Base-by-base conservation (phyloP, 176 grass and related monocot genomes). In the Ensete glaucum region DNA sequence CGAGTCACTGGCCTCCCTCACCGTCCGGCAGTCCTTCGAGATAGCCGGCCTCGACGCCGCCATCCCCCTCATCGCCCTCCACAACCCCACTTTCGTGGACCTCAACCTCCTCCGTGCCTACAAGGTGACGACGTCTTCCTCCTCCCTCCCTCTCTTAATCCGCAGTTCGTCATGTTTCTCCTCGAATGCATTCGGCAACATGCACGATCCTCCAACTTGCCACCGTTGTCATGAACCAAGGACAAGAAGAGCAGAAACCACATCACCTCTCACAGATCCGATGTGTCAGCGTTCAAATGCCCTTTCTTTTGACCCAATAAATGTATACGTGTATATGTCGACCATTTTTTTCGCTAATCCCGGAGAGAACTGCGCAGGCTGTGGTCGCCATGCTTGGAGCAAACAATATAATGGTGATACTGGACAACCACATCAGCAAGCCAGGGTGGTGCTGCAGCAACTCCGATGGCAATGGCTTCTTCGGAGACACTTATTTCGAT, bases 361-460 rank as follows among this genome's bases (percentile, higher is more conserved):
- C 34, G 0, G 34, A 43, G 34, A 43, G 4, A 43, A 43, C 34
- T 43, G 34, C 77, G 76, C 81, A 96, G 93, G 68, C 77, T 16
- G 87, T 97, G 80, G 87, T 97, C 71, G 66, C 69, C 19, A 92
- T 77, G 77, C 76, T 97, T 1, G 90, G 83, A 26, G 80, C 92
- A 20, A 86, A 79, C 71, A 77, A 83, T 54, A 27, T 97, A 13
- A 97, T 97, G 90, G 90, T 93, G 81, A 90, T 97, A 11, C 81
- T 93, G 77, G 93, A 97, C 78, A 97, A 97, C 77, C 93, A 97
- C 85, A 17, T 97, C 83, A 97, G 85, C 82, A 90, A 83, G 78
- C 90, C 93, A 0, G 87, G 74, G 63, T 97, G 93, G 93, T 97
- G 93, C 80, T 97, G 93, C 78, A 65, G 52, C 54, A 69, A 68